Evolutionary conservation across 148 eudicot species (phyloP).

Genomic region (Arbutus unedo): DNA sequence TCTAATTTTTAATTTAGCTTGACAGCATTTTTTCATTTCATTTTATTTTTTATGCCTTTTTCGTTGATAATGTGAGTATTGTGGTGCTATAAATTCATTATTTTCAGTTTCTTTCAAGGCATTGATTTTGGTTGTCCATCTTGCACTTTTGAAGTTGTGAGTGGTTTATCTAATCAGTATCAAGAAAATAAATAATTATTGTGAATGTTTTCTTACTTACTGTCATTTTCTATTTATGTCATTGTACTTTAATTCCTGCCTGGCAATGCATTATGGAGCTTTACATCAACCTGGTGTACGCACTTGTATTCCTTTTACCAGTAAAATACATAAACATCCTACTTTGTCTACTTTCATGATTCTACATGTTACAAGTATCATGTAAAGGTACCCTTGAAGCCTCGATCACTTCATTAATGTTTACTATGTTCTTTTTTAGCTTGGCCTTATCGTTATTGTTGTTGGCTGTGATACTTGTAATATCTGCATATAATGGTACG

Average conservation of each 20-base stretch:
- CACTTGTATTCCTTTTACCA: not conserved
- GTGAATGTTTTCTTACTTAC: not conserved
- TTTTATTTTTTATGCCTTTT: not conserved
- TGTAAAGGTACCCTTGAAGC: not conserved
- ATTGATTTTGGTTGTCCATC: not conserved
- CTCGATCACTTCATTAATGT: not conserved
- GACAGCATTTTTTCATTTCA: not conserved
- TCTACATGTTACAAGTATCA: not conserved
- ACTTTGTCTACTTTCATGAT: not conserved
- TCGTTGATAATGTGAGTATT: not conserved
- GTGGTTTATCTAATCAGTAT: not conserved
- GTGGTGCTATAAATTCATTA: not conserved
- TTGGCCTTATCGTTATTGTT: not conserved
- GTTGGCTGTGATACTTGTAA: not conserved
- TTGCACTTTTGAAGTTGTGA: not conserved
- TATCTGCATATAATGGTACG: not conserved
- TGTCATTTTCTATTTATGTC: not conserved
- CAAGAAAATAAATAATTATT: not conserved
- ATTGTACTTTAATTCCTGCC: not conserved
- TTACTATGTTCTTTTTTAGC: too few species aligned
- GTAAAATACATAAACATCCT: not conserved
- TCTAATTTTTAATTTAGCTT: not conserved
- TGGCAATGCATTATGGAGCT: not conserved
- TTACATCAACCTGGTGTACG: not conserved
- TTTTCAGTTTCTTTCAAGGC: not conserved